Evolutionary conservation across 106 monocot genomes (phyloP).

Genomic region (Dendrobium officinale): DNA sequence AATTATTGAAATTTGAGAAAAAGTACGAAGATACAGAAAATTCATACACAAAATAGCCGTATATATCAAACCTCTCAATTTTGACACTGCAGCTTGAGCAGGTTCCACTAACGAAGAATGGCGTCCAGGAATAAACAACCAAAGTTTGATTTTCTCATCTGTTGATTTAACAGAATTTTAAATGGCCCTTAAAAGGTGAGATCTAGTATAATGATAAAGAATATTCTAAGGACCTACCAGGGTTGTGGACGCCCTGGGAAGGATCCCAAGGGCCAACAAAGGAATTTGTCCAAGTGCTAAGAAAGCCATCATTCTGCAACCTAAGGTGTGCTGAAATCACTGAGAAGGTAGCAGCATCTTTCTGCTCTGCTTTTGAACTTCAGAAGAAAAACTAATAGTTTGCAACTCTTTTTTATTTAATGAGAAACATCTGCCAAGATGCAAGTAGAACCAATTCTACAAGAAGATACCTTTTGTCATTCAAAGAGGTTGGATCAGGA

Average conservation of each 20-base stretch:
- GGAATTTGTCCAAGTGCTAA: constrained; percentile 92
- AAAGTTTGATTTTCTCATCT: constrained; percentile 99
- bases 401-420: neutral
- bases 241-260: constrained; percentile 94
- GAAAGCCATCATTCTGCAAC: constrained; percentile 82
- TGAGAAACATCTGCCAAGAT: neutral
- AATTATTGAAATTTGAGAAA: neutral
- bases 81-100: constrained; percentile 64
- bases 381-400: neutral
- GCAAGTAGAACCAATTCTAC: neutral
- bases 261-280: constrained; percentile 99
- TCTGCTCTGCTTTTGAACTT: constrained; percentile 70
- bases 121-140: constrained; percentile 95
- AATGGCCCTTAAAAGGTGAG: neutral
- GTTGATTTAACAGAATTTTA: constrained; percentile 10
- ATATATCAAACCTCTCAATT: constrained; percentile 56
- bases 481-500: constrained; percentile 37
- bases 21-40: neutral
- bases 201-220: neutral
- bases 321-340: constrained; percentile 75
- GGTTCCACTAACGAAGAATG: constrained; percentile 61
- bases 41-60: neutral
- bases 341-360: constrained; percentile 47
- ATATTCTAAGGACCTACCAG: constrained; percentile 40
- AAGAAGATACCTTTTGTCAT: constrained; percentile 58